phyloP scores from a whole-genome alignment of 2,329 filamentous ascomycete species.

The Penicillium oxalicum region DNA sequence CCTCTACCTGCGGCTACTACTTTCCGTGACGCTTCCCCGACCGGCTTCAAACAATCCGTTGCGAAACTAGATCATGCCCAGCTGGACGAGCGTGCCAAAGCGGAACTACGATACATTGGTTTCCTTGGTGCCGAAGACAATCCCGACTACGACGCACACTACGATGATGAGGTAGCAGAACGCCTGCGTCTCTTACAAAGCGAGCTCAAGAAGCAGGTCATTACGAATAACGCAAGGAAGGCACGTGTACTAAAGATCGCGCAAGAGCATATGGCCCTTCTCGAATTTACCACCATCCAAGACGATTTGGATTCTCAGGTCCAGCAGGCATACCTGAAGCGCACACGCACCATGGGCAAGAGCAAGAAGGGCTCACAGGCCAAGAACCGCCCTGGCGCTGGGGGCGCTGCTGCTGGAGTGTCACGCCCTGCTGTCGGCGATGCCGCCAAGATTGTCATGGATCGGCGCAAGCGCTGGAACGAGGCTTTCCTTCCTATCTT shows the following conservation, averaged over 20 bases:
- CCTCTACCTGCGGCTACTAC: constrained; percentile 64
- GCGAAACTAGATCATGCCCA: constrained; percentile 78
- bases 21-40: constrained; percentile 70
- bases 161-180: constrained; percentile 89
- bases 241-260: constrained; percentile 78
- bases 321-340: constrained; percentile 90
- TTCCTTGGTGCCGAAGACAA: constrained; percentile 66
- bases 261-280: constrained; percentile 87
- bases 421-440: constrained; percentile 71
- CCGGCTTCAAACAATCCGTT: constrained; percentile 71
- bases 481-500: constrained; percentile 88
- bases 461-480: constrained; percentile 81
- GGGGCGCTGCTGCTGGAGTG: constrained; percentile 40
- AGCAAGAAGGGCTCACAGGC: constrained; percentile 77
- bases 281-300: constrained; percentile 94
- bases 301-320: constrained; percentile 95
- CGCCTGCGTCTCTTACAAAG: constrained; percentile 79
- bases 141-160: constrained; percentile 81
- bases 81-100: constrained; percentile 84
- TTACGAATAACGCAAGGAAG: constrained; percentile 87
- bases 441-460: constrained; percentile 85
- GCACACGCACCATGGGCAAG: constrained; percentile 89
- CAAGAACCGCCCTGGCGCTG: constrained; percentile 55
- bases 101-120: constrained; percentile 85
- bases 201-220: constrained; percentile 73